Evolutionary conservation across 176 grass and related monocot species (phyloP), one percentile per base, ranked within the genome.

Genomic region (Calamus simplicifolius): DNA sequence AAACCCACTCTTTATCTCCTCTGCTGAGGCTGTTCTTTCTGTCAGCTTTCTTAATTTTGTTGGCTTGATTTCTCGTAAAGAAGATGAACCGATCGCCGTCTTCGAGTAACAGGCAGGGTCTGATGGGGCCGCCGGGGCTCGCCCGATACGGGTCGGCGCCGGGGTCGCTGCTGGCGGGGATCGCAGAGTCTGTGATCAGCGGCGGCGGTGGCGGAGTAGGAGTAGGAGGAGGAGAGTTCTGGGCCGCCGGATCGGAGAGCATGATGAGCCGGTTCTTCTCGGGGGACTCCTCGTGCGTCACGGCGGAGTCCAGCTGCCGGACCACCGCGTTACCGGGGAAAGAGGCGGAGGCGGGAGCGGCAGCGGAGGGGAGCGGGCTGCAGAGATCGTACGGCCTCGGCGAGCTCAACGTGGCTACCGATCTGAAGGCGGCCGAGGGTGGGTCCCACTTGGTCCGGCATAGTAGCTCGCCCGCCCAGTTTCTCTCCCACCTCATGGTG

Each of bases 401-500:
- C 26, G 82, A 63, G 73, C 69, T 86, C 79, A 70, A 58, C 82
- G 61, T 56, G 51, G 56, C 59, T 16, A 67, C 31, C 15, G 61
- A 63, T 5, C 14, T 15, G 18, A 72, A 50, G 8, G 8, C 38
- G 21, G 50, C 19, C 51, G 63, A 16, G 16, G 51, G 2, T 12
- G 49, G 29, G n/a, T 16, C 29, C 1, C 19, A 64, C 23, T 73
- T 97, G 4, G 64, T 90, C 57, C 72, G 92, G 0, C 87, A 97
- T 78, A 97, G 87, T 51, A 97, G 92, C 87, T 97, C 86, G 64
- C 92, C 92, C 23, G 84, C 92, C 29, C 78, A 81, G 13, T 50
- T 91, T 52, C 75, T 97, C 66, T 79, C 83, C 68, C 87, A 85
- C 68, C 83, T 97, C 78, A 55, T 82, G 54, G 69, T 75, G 18